These are phyloP conservation scores for Lipomyces spencermartinsiae DNA, from an alignment of 805 yeast species.

Conservation along the genomic window DNA sequence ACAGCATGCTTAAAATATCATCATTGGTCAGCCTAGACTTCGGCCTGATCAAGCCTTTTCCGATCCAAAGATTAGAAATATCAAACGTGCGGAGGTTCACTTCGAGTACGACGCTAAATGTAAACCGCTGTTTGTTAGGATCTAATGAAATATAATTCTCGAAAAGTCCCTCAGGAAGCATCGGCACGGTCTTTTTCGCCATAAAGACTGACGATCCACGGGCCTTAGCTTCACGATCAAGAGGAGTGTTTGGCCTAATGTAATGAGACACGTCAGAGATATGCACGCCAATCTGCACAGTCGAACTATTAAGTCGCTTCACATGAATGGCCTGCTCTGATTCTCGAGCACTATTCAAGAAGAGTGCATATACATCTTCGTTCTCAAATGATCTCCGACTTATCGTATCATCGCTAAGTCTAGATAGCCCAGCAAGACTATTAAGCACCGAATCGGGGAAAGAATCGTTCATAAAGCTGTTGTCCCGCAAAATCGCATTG, in stretches of 20 bases:
- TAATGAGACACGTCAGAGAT: conserved; percentile 78
- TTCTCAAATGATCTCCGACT: conserved; percentile 60
- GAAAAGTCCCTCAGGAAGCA: conserved; percentile 71
- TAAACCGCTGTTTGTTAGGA: conserved; percentile 64
- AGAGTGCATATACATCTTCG: conserved; percentile 67
- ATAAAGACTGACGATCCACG: conserved; percentile 87
- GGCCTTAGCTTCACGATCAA: conserved; percentile 89
- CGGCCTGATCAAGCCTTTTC: conserved; percentile 73
- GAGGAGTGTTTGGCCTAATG: conserved; percentile 70
- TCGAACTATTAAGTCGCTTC: conserved; percentile 62
- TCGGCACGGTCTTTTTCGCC: conserved; percentile 73
- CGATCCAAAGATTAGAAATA: conserved; percentile 76
- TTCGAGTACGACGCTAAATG: conserved; percentile 79
- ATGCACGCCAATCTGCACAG: conserved; percentile 84
- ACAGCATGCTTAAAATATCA: conserved; percentile 47
- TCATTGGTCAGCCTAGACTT: conserved; percentile 60
- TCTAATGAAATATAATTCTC: conserved; percentile 62
- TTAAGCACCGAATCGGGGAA: conserved; percentile 51
- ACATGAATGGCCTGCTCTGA: conserved; percentile 82
- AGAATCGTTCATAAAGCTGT: conserved; percentile 51
- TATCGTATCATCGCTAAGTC: conserved; percentile 34
- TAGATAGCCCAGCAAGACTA: conserved; percentile 16
- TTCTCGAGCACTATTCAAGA: conserved; percentile 62
- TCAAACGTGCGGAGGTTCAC: conserved; percentile 75
- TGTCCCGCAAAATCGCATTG: conserved; percentile 83